phyloP scores from a whole-genome alignment of 257 asterid genomes.

The Prunella vulgaris region DNA sequence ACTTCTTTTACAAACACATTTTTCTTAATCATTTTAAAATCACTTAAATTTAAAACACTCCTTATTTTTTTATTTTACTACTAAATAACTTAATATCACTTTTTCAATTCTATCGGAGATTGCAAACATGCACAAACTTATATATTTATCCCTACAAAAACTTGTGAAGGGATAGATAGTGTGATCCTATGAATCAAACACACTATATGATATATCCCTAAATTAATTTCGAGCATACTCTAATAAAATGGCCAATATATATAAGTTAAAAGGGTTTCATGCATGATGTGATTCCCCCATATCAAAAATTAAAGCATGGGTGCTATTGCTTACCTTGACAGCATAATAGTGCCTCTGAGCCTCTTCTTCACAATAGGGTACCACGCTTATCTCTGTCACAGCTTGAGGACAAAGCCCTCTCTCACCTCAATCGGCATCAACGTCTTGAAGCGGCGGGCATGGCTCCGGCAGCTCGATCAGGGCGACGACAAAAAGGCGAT shows the following conservation, averaged over 20 bases:
- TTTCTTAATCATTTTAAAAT: too few species aligned
- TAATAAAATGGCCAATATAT: neutral
- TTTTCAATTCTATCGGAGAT: too few species aligned
- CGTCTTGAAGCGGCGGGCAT: conserved; percentile 42
- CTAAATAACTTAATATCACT: too few species aligned
- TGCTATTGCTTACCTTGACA: conserved; percentile 38
- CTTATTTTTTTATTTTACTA: too few species aligned
- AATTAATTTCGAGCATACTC: neutral
- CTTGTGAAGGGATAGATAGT: too few species aligned
- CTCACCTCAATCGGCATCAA: conserved; percentile 58
- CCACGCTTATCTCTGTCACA: conserved; percentile 75
- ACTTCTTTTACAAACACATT: too few species aligned
- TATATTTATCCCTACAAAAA: too few species aligned
- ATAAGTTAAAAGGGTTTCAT: neutral
- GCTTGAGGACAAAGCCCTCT: conserved; percentile 41
- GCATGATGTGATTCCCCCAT: neutral
- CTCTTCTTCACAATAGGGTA: conserved; percentile 66
- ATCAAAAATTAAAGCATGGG: conserved; percentile 13
- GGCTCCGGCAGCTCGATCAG: conserved; percentile 65
- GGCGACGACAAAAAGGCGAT: conserved; percentile 72
- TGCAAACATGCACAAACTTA: too few species aligned
- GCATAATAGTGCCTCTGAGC: conserved; percentile 62
- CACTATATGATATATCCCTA: too few species aligned
- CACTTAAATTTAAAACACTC: too few species aligned
- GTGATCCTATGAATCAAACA: too few species aligned